Evolutionary conservation across 495 filamentous ascomycete species (phyloP), one percentile per base, ranked within the genome.

Genomic region (Evernia prunastri): DNA sequence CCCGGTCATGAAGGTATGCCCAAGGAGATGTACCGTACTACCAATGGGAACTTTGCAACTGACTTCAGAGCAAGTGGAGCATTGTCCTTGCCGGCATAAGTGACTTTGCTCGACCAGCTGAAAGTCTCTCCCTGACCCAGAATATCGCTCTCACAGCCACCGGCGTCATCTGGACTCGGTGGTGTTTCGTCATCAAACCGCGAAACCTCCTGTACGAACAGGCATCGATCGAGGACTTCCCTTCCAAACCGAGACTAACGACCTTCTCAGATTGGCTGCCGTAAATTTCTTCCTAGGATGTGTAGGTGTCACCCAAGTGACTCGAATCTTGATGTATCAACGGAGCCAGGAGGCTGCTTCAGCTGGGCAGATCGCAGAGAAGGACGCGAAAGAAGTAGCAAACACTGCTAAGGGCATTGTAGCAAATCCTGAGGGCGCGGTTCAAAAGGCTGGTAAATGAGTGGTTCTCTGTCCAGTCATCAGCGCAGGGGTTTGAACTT

Each of bases 281-380:
- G 94, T 98, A 68, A 98, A 97, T 85, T 97, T 97, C 86, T 96
- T 97, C 85, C 88, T 98, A 67, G 91, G 87, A 64, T 79, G 85
- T 60, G 92, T 96, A 64, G 94, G 95, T 67, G 75, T 87, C 57
- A 83, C 89, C 61, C 94, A 98, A 80, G 80, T 91, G 61, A 76
- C 77, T 63, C 86, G 94, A 67, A 96, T 97, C 70, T 66, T 81
- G 67, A 59, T 84, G 72, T 95, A 86, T 73, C 82, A 86, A 68
- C 72, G 76, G 67, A 82, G 78, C 66, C 73, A 86, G 64, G 87
- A 87, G 80, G 80, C 70, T 43, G 74, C 72, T 18, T 79, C 68
- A 66, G 63, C 57, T 39, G 65, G 62, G 4, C 74, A 74, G 47
- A 72, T 68, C 13, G 62, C 76, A 37, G 69, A 75, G 60, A 78